These are phyloP conservation scores for Calamus simplicifolius DNA, from an alignment of 176 grass and related monocot species.

Conservation along the genomic window DNA sequence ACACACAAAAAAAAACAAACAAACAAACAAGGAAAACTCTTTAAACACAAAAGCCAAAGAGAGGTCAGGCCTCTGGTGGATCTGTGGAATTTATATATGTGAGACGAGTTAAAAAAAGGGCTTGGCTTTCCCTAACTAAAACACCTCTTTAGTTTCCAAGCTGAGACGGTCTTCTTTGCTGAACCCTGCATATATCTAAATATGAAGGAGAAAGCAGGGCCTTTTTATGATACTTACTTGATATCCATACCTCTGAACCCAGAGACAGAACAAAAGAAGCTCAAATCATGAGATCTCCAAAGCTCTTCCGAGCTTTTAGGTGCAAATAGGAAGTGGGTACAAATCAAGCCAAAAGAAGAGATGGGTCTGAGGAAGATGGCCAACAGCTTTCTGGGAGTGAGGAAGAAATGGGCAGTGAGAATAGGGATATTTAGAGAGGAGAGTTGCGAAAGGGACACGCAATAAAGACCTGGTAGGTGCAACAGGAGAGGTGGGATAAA, in stretches of 20 bases:
- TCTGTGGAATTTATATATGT: no score
- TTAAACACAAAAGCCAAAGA: no score
- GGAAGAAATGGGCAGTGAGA: not conserved
- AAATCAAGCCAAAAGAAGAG: not conserved
- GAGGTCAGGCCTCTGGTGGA: no score
- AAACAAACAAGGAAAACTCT: no score
- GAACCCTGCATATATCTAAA: no score
- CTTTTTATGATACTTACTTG: conserved; percentile 6
- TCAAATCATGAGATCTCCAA: not conserved
- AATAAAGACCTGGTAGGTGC: conserved; percentile 26
- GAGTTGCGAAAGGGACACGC: conserved; percentile 7
- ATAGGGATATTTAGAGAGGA: not conserved
- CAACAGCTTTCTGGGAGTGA: not conserved
- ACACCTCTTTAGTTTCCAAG: no score
- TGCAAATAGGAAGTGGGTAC: not conserved
- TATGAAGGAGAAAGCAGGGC: not conserved
- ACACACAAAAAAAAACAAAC: no score
- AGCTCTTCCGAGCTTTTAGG: not conserved
- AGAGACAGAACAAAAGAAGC: not conserved
- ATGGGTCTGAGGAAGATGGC: not conserved
- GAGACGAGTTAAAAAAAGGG: no score
- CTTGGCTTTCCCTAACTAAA: no score
- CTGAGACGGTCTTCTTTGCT: no score
- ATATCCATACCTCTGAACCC: not conserved
- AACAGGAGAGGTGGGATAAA: conserved; percentile 14